Conservation (phyloP, 2,329 filamentous ascomycete genomes). For the Golovinomyces cichoracearum region DNA sequence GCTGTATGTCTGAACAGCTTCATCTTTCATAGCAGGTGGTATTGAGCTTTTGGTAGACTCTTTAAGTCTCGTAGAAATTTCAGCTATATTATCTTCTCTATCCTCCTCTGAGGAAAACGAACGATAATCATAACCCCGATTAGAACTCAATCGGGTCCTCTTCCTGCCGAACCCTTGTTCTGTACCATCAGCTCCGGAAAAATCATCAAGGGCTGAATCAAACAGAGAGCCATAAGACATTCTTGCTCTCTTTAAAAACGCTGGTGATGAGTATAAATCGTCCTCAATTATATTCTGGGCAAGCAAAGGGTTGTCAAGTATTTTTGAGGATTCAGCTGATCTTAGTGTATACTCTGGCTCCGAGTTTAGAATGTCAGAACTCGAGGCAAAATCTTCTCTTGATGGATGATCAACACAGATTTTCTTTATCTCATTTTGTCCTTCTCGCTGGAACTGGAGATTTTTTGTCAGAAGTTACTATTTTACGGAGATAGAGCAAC, state of each 20-base stretch:
- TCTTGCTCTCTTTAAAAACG: conserved; percentile 47
- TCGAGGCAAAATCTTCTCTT: conserved; percentile 4
- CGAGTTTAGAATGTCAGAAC: not conserved
- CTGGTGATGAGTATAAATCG: conserved; percentile 45
- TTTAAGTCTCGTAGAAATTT: conserved; percentile 1
- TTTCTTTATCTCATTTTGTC: conserved; percentile 21
- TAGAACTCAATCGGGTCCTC: conserved; percentile 37
- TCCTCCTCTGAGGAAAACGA: conserved; percentile 48
- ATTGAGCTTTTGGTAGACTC: not conserved
- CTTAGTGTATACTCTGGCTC: not conserved
- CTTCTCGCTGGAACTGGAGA: conserved; percentile 20
- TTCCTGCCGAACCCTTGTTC: conserved; percentile 38
- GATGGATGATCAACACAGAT: conserved; percentile 27
- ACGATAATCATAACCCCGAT: conserved; percentile 48
- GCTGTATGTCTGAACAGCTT: conserved; percentile 19
- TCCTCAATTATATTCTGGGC: no score
- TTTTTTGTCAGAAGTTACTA: not conserved
- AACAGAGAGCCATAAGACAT: conserved; percentile 43
- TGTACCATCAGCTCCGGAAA: conserved; percentile 38
- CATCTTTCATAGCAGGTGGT: conserved; percentile 16
- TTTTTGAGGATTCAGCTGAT: no score
- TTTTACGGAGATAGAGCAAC: not conserved
- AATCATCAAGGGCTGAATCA: conserved; percentile 37
- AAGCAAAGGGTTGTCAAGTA: no score
- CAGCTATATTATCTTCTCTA: conserved; percentile 5